A percentile compares a stretch with the other conserved stretches of the same genome.
phyloP scores from a whole-genome alignment of 345 rosid species.

The Hirschfeldia incana region DNA sequence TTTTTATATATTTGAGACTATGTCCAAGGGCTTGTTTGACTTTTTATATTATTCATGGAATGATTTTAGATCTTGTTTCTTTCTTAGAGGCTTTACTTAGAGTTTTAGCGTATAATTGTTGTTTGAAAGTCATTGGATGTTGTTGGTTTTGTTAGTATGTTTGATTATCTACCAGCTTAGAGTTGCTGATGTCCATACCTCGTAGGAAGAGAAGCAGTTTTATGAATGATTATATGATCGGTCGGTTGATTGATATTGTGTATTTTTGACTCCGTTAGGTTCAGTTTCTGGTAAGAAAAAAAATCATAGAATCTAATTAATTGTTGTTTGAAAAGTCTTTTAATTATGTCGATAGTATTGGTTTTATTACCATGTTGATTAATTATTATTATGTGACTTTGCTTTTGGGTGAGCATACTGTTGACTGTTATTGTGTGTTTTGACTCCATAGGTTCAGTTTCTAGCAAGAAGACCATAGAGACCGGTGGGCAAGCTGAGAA shows the following conservation, averaged over 20 bases:
- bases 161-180: slow-evolving; percentile 1
- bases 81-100: slow-evolving; percentile 2
- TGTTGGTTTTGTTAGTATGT: slow-evolving; percentile 12
- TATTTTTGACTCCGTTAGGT: slow-evolving; percentile 41
- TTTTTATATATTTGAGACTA: not conserved
- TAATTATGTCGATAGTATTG: too few relatives aligned
- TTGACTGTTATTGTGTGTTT: slow-evolving; percentile 7
- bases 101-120: not conserved
- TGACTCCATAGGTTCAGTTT: slow-evolving; percentile 43
- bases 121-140: slow-evolving; percentile 13
- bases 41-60: not conserved
- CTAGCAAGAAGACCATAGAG: slow-evolving; percentile 49
- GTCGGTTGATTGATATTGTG: not conserved
- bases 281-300: slow-evolving; percentile 44
- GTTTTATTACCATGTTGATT: too few relatives aligned
- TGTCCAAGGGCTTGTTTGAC: not conserved
- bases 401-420: too few relatives aligned
- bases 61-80: not conserved
- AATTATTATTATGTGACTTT: too few relatives aligned
- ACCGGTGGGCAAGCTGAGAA: slow-evolving; percentile 23
- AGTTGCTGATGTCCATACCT: not conserved
- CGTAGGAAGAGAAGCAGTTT: not conserved
- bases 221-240: not conserved
- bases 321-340: too few relatives aligned
- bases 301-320: too few relatives aligned